Evolutionary conservation across 2,329 filamentous ascomycete genomes (phyloP), one percentile per base, ranked within the genome.

Genomic region (Spiromastix sp.): DNA sequence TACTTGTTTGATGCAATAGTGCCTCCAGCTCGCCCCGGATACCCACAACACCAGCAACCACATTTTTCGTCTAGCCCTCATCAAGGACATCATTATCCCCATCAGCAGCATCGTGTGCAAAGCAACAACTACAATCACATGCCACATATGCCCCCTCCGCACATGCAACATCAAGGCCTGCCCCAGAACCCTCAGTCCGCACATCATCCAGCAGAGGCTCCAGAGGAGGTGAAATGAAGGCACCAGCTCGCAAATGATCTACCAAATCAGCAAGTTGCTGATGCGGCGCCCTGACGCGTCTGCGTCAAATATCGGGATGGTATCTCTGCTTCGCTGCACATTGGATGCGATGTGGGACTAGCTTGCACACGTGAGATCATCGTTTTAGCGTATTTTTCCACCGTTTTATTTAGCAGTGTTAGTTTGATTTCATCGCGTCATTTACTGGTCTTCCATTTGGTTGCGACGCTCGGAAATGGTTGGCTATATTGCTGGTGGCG

Each of bases 51-150:
- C 21, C 71, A 71, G 35, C 67, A 71, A 25, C 74, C 77, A 45
- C 78, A 79, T 42, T 80, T 71, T 52, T 71, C 75, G 36, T 74
- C 71, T 22, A 81, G 77, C 48, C 77, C 77, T 33, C 77, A 79
- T 43, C 74, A 79, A 40, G 44, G 52, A 47, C 76, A 80, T 52
- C 74, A 79, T 47, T 79, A 75, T 49, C 69, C 69, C 2, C 68
- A 67, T 25, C 70, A 72, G 43, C 65, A 68, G 35, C 70, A 75
- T 50, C 74, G 73, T 45, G 60, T 56, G 11, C 64, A 65, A 26
- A 77, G 69, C 48, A 72, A 71, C 44, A 70, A 66, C 46, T 71
- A 68, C 51, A 71, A 63, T 39, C 70, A 72, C 37, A 57, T 64
- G 29, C 63, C 64, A 44, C 60, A 67, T 42, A 57, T 61, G 40